Evolutionary conservation across 2,329 filamentous ascomycete genomes (phyloP).

Genomic region (Fusarium sp.): DNA sequence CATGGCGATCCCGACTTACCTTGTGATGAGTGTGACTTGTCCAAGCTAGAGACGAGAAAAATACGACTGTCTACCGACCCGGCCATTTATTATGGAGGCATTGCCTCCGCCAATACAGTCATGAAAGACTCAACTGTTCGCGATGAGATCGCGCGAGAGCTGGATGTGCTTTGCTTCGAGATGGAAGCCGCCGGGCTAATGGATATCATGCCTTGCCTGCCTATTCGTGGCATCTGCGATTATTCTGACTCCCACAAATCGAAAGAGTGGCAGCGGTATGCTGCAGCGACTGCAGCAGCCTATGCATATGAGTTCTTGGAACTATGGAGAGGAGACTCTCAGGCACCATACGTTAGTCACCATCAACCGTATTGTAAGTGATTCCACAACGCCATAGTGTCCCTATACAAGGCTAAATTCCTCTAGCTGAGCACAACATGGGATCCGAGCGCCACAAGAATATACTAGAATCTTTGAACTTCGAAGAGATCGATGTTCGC

Average conservation of each 20-base stretch:
- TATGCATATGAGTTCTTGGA: neutral
- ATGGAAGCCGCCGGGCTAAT: neutral
- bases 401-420: neutral
- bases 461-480: conserved; percentile 48
- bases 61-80: fast-evolving
- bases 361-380: neutral
- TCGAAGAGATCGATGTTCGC: conserved; percentile 53
- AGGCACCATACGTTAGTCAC: fast-evolving
- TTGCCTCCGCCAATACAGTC: fast-evolving
- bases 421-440: too few relatives aligned
- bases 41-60: fast-evolving
- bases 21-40: fast-evolving
- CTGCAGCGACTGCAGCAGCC: neutral
- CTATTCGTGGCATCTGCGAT: neutral
- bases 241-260: neutral
- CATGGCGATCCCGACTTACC: neutral
- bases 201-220: neutral
- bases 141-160: fast-evolving
- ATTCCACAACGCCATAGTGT: too few relatives aligned
- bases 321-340: fast-evolving
- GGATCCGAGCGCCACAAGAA: neutral
- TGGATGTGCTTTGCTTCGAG: neutral
- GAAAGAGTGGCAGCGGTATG: neutral
- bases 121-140: neutral
- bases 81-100: fast-evolving